Evolutionary conservation across 2,329 filamentous ascomycete genomes (phyloP), one percentile per base, ranked within the genome.

Genomic region (Phoma herbarum): DNA sequence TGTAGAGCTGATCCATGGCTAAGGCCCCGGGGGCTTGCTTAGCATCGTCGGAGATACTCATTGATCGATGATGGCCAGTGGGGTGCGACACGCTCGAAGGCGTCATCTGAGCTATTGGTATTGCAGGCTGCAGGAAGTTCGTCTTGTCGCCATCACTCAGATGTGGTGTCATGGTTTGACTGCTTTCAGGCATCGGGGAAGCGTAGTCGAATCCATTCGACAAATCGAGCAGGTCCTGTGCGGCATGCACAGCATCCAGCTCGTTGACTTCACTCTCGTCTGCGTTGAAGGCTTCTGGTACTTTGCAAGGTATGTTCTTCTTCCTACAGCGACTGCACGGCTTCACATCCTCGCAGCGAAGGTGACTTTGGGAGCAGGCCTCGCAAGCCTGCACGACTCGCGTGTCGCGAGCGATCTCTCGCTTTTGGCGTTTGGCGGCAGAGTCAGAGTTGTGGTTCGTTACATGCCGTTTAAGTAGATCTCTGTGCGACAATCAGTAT

Each of bases 271-370:
- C 66, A 25, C 51, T 57, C 2, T 64, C 61, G 20, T 69, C 67
- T 31, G 48, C 57, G 31, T 48, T 50, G 33, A 49, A 43, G 31
- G 46, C 26, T 37, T 66, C 61, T n/a, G 67, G 65, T 14, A 73
- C 61, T 42, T 64, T 74, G 56, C 83, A 85, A 6, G 70, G 63
- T 20, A 84, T 78, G 62, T 78, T 78, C 62, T 82, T 83, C 64
- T 82, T 82, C 39, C 73, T 77, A 69, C 83, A 85, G 44, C 83
- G 75, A 60, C 76, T 81, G 65, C 83, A 85, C 8, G 83, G 83
- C 70, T 85, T 85, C 44, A 81, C 77, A 61, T 85, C 83, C 59
- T 84, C 82, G 60, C 83, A 85, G 65, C 83, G 82, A 20, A 85
- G 73, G 64, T 85, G 83, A 2, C 81, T 79, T 22, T 78, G 76